Evolutionary conservation across 768 basidiomycete species (phyloP).

Genomic region (Exidia glandulosa): DNA sequence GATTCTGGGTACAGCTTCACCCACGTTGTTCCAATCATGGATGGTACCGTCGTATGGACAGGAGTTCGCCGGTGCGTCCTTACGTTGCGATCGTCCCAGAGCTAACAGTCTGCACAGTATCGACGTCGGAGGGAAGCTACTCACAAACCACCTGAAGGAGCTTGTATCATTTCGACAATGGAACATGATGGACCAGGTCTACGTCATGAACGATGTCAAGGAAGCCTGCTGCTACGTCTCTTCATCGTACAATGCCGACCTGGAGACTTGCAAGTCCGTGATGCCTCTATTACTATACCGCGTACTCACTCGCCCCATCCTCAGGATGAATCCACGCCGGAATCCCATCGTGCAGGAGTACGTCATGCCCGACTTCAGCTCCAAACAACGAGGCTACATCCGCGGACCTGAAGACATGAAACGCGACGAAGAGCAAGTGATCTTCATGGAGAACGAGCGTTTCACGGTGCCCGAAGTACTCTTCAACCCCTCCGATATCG

Average conservation of each 20-base stretch:
- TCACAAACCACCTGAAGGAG: constrained; percentile 85
- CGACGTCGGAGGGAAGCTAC: constrained; percentile 88
- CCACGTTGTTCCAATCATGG: constrained; percentile 76
- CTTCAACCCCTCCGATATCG: constrained; percentile 84
- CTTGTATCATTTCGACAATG: constrained; percentile 90
- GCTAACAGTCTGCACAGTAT: constrained; percentile 40
- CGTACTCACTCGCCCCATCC: constrained; percentile 3
- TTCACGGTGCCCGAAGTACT: constrained; percentile 89
- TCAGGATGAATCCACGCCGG: constrained; percentile 40
- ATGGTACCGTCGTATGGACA: constrained; percentile 62
- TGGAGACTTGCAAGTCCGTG: constrained; percentile 55
- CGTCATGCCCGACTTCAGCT: constrained; percentile 68
- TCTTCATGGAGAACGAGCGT: constrained; percentile 84
- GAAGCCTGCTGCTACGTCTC: constrained; percentile 86
- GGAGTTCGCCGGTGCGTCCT: constrained; percentile 64
- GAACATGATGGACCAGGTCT: constrained; percentile 97
- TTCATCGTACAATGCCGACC: constrained; percentile 39
- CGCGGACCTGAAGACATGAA: constrained; percentile 43
- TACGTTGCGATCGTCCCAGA: constrained; percentile 6
- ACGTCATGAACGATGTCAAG: constrained; percentile 87
- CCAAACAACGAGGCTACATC: constrained; percentile 25
- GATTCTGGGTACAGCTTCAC: constrained; percentile 94
- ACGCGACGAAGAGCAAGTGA: constrained; percentile 44
- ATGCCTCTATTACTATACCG: neutral
- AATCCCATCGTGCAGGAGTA: constrained; percentile 81